Evolutionary conservation across 306 rosid species (phyloP).

Genomic region (Corylus avellana): DNA sequence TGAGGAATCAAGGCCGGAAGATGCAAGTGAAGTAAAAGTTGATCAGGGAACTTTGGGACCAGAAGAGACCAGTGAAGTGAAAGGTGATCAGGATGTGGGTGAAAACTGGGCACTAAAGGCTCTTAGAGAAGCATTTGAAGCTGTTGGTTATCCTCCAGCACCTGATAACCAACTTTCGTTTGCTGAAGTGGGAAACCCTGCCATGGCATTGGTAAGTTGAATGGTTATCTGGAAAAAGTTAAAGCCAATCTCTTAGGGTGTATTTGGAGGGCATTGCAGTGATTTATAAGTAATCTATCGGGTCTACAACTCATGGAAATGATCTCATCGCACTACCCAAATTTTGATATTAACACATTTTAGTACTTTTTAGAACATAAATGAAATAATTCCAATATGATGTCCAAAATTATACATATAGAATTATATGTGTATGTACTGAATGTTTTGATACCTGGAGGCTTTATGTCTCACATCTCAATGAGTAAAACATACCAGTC

Average conservation of each 20-base stretch:
- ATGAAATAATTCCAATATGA: background rate
- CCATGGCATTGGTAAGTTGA: constrained; percentile 85
- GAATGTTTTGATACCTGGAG: background rate
- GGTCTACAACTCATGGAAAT: background rate
- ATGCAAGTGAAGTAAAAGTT: constrained; percentile 46
- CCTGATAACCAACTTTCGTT: constrained; percentile 72
- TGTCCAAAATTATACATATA: background rate
- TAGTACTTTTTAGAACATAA: background rate
- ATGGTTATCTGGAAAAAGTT: constrained; percentile 14
- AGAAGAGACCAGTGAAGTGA: constrained; percentile 47
- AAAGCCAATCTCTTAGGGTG: constrained; percentile 10
- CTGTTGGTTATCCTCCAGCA: constrained; percentile 63
- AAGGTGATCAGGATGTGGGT: constrained; percentile 42
- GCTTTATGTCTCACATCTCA: background rate
- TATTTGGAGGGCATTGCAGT: constrained; percentile 3
- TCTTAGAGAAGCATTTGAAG: constrained; percentile 84
- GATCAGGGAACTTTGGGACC: constrained; percentile 43
- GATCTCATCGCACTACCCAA: background rate
- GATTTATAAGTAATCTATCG: background rate
- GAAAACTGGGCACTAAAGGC: constrained; percentile 66
- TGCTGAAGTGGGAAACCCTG: constrained; percentile 89
- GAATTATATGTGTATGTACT: background rate
- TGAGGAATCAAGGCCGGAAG: constrained; percentile 46
- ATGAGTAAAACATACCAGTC: background rate
- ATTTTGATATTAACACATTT: background rate